Percentiles rank a stretch among this genome's conserved stretches.
These are phyloP conservation scores for Triticum aestivum DNA, from an alignment of 176 grass and related monocot species.

Conservation along the genomic window IWGSC_CS_RefSeq_v2.1 NC_057806.1:346588133-346588632, in stretches of 20 bases:
- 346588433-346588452: conserved; percentile 69
- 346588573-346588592: conserved; percentile 63
- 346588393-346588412: conserved; percentile 60
- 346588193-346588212: conserved; percentile 6
- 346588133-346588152: conserved; percentile 9
- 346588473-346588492: conserved; percentile 90
- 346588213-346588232: conserved; percentile 10
- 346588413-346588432: conserved; percentile 66
- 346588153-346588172: conserved; percentile 5
- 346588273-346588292: background rate
- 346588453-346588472: conserved; percentile 85
- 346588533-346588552: conserved; percentile 94
- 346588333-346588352: conserved; percentile 97
- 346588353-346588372: conserved; percentile 65
- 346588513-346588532: conserved; percentile 83
- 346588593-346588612: conserved; percentile 79
- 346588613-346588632: conserved; percentile 86
- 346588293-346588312: conserved; percentile 14
- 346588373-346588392: conserved; percentile 49
- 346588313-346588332: conserved; percentile 89
- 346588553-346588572: conserved; percentile 59
- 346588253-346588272: conserved; percentile 8
- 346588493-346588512: conserved; percentile 81
- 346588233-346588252: background rate
- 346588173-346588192: background rate